phyloP scores from a whole-genome alignment of 1,139 yeast genomes.

The Keqinozyma sinolaborantium region DNA sequence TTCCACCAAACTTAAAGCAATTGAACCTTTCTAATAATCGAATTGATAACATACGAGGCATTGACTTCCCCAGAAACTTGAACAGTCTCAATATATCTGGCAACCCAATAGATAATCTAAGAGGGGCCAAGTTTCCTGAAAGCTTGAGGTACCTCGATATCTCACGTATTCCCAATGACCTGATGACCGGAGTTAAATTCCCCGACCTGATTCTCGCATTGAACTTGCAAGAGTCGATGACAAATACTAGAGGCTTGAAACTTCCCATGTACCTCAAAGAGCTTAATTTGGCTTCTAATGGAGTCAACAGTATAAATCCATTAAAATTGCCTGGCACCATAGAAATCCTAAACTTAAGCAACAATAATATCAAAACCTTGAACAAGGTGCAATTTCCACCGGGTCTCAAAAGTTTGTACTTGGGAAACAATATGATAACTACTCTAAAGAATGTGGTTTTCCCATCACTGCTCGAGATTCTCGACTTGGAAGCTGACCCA shows the following conservation, averaged over 20 bases:
- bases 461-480: constrained; percentile 34
- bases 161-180: constrained; percentile 44
- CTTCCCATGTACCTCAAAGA: constrained; percentile 29
- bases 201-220: constrained; percentile 38
- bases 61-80: constrained; percentile 33
- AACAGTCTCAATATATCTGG: constrained; percentile 29
- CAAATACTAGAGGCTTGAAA: constrained; percentile 44
- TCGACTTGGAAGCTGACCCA: constrained; percentile 45
- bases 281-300: constrained; percentile 37
- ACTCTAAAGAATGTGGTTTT: constrained; percentile 43
- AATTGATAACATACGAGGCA: constrained; percentile 37
- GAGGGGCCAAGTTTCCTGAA: constrained; percentile 43
- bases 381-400: constrained; percentile 43
- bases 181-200: constrained; percentile 46
- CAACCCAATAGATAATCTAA: constrained; percentile 43
- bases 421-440: constrained; percentile 44
- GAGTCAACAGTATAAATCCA: constrained; percentile 47
- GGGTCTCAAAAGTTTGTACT: constrained; percentile 30
- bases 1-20: constrained; percentile 27
- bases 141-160: constrained; percentile 32
- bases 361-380: constrained; percentile 43
- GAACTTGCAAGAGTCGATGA: constrained; percentile 45
- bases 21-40: constrained; percentile 41
- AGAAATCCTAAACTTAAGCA: constrained; percentile 32
- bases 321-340: constrained; percentile 41